Conservation (phyloP, 345 rosid genomes). For the Rhodamnia rubescens region DNA sequence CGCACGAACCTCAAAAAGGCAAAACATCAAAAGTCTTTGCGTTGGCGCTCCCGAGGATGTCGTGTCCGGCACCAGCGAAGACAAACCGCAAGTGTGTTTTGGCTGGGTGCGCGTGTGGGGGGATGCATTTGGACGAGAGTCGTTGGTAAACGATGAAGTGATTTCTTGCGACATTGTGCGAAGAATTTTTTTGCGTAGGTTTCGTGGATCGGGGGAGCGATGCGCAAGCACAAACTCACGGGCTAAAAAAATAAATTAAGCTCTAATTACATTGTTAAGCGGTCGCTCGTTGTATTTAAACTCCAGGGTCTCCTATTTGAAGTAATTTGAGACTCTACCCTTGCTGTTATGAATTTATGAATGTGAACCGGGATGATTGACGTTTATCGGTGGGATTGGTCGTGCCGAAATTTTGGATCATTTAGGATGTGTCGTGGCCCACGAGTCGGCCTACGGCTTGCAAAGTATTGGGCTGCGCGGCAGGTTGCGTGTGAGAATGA, state of each 20-base stretch:
- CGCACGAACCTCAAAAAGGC: not conserved
- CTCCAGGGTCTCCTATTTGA: not conserved
- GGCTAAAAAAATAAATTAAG: not conserved
- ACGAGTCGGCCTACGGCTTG: not conserved
- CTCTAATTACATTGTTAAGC: not conserved
- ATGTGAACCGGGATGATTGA: not conserved
- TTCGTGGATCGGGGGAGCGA: fast-evolving
- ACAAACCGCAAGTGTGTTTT: not conserved
- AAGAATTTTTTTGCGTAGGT: not conserved
- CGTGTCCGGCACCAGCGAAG: not conserved
- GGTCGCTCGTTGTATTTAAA: not conserved
- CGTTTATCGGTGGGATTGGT: not conserved
- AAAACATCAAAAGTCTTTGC: not conserved
- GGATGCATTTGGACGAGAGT: not conserved
- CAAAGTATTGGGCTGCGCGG: not conserved
- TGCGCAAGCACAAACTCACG: not conserved
- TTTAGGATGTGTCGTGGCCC: not conserved
- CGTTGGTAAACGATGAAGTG: not conserved
- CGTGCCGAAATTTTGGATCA: not conserved
- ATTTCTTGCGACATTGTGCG: not conserved
- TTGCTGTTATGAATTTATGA: not conserved
- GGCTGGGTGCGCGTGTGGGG: not conserved
- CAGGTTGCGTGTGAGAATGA: not conserved
- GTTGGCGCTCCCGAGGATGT: not conserved
- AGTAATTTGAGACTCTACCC: not conserved